Base-by-base conservation (phyloP, 169 alveolate species). In the Eimeria praecox region DNA sequence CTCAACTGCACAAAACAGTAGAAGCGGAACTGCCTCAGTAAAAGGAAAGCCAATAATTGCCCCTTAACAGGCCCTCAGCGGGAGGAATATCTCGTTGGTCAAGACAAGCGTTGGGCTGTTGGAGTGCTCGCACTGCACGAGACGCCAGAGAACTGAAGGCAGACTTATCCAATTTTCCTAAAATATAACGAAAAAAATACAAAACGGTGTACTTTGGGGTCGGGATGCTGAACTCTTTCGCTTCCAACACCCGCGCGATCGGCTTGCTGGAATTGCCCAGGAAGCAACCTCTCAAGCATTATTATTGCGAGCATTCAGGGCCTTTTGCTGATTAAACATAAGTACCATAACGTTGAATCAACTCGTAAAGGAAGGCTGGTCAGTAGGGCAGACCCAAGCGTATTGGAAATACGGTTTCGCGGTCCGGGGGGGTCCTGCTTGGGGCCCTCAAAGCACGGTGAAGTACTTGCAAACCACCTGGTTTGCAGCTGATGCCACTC, bases 381-480 rank as follows among this genome's bases (percentile, higher is more conserved):
- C 27, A 40, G 2, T 73, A 73, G 49, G 22, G 33, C 3, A 33
- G 46, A 33, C 46, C 12, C 44, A 16, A 66, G 18, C 1, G 38
- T 9, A n/a, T 3, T 38, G 16, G 52, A 8, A 62, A 27, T 33
- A 18, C 4, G 52, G 54, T 78, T 44, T 78, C 12, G 42, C 66
- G 64, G 88, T 78, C 42, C 16, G 75, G 75, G 8, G n/a, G 88
- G 38, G 38, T 46, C 6, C 66, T 49, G 66, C 10, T 78, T 40
- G 88, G 69, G 88, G 88, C 88, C 64, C 64, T 46, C 88, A 42
- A 10, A n/a, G 88, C 64, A n/a, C 64, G 64, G 64, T 30, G 64
- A 42, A 78, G 88, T 42, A 46, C 30, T 24, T 44, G 12, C 42
- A 30, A n/a, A 44, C 52, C 46, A n/a, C 69, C 10, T 78, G 16